phyloP scores from a whole-genome alignment of 305 asterid species.

The Stenogyne calaminthoides region DNA sequence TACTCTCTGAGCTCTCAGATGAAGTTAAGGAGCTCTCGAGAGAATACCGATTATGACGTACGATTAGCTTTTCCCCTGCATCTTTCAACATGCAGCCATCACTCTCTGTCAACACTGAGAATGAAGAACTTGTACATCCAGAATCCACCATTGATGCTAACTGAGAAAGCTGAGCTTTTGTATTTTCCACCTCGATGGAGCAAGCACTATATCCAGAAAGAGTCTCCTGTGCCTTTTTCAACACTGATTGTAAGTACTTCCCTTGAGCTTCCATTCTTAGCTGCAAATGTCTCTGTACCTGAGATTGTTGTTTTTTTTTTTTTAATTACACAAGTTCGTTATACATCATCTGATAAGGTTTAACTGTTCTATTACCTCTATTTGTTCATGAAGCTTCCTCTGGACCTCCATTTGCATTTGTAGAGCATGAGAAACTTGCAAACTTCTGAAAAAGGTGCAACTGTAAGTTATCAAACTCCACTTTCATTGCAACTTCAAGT shows the following conservation, averaged over 20 bases:
- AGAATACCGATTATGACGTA: constrained; percentile 44
- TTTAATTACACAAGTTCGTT: background rate
- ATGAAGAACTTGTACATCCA: constrained; percentile 58
- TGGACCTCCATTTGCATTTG: constrained; percentile 94
- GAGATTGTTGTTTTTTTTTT: background rate
- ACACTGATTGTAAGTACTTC: constrained; percentile 76
- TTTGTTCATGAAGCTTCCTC: constrained; percentile 83
- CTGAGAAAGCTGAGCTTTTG: constrained; percentile 75
- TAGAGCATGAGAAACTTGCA: constrained; percentile 61
- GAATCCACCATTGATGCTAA: constrained; percentile 73
- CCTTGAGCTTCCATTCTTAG: constrained; percentile 94
- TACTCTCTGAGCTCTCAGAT: constrained; percentile 62
- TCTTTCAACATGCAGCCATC: constrained; percentile 49
- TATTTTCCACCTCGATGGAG: constrained; percentile 58
- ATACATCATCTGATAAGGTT: background rate
- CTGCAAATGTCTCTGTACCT: constrained; percentile 91
- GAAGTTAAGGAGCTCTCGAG: constrained; percentile 82
- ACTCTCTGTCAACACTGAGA: constrained; percentile 65
- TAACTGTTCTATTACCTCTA: constrained; percentile 54
- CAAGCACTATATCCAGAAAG: constrained; percentile 64
- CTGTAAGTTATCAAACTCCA: constrained; percentile 12
- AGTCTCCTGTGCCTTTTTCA: constrained; percentile 82
- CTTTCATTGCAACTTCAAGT: background rate
- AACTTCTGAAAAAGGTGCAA: constrained; percentile 41
- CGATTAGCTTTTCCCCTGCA: constrained; percentile 30